phyloP scores from a whole-genome alignment of 2,329 filamentous ascomycete genomes.

The Botrytis tulipae region DNA sequence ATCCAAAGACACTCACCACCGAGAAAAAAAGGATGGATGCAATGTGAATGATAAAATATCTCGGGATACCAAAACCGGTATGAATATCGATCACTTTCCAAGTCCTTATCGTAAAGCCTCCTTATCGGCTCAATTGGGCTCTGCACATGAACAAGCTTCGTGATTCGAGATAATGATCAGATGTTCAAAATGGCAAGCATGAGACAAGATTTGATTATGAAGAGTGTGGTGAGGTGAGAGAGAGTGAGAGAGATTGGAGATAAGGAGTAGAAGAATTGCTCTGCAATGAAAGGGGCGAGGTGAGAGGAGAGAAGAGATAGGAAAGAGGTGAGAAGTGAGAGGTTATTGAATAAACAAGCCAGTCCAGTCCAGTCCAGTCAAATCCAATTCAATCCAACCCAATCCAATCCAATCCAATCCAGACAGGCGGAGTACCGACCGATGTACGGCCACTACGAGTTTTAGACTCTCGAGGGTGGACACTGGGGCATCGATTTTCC shows the following conservation, averaged over 20 bases:
- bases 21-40: neutral
- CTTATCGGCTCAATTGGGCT: conserved; percentile 8
- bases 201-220: neutral
- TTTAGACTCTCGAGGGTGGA: neutral
- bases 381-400: neutral
- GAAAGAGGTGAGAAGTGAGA: neutral
- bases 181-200: neutral
- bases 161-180: conserved; percentile 2
- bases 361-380: neutral
- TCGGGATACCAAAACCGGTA: neutral
- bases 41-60: neutral
- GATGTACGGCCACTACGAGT: neutral
- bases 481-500: neutral
- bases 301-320: neutral
- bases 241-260: neutral
- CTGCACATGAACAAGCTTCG: conserved; percentile 13
- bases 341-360: neutral
- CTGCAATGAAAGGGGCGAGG: neutral
- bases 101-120: conserved; percentile 5
- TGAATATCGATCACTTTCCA: neutral
- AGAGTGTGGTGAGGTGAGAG: neutral
- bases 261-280: neutral
- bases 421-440: neutral
- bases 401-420: neutral
- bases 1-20: neutral